Conservation (phyloP, 345 rosid species). For the Lumnitzera littorea region DNA sequence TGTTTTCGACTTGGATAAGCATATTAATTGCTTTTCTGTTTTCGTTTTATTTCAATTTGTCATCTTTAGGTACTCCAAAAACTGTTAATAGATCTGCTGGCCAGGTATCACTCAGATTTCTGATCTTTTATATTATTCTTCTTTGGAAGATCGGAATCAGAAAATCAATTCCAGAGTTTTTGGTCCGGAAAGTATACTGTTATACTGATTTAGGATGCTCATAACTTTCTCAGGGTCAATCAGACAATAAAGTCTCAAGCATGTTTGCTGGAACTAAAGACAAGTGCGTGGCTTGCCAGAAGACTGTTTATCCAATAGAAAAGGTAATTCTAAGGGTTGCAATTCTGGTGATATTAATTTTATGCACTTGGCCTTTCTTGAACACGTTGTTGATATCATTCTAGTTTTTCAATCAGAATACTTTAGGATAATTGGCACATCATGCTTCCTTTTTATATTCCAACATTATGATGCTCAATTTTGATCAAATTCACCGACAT, state of each 20-base stretch:
- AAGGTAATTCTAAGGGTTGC: slow-evolving; percentile 31
- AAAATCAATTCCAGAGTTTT: background rate
- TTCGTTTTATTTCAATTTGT: slow-evolving; percentile 1
- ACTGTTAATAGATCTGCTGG: slow-evolving; percentile 44
- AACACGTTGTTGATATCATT: too few relatives aligned
- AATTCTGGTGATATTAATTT: background rate
- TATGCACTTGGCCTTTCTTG: background rate
- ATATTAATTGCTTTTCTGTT: background rate
- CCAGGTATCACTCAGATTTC: slow-evolving; percentile 27
- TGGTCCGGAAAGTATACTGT: background rate
- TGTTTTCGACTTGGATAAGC: slow-evolving; percentile 1
- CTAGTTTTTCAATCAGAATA: too few relatives aligned
- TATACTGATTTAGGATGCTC: background rate
- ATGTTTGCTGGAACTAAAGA: slow-evolving; percentile 76
- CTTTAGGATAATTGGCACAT: too few relatives aligned
- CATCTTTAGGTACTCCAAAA: slow-evolving; percentile 45
- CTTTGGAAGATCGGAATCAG: too few relatives aligned
- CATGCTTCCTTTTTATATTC: too few relatives aligned
- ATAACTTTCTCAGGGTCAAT: slow-evolving; percentile 21
- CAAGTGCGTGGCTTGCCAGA: slow-evolving; percentile 69
- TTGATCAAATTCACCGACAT: too few relatives aligned
- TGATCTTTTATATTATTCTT: too few relatives aligned
- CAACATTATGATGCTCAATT: too few relatives aligned
- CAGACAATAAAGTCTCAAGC: slow-evolving; percentile 48
- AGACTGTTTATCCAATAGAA: slow-evolving; percentile 70